phyloP scores from a whole-genome alignment of 345 rosid genomes.

The Mallotus nudiflorus region DNA sequence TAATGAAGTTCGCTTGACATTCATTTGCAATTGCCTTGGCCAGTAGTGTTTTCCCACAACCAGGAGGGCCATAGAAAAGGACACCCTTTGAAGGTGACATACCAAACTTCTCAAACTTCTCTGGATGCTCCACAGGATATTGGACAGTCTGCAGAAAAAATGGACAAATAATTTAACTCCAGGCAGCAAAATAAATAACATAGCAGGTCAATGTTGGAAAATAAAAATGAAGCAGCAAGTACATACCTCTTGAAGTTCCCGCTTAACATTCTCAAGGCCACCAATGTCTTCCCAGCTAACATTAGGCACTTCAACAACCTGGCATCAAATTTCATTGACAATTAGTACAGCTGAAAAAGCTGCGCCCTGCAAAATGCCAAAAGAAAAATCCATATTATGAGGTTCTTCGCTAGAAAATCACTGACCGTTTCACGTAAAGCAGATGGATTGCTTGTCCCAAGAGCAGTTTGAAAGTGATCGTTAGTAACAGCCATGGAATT shows the following conservation, averaged over 20 bases:
- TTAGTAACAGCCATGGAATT: too few species aligned
- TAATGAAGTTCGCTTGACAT: constrained; percentile 77
- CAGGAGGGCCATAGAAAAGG: constrained; percentile 73
- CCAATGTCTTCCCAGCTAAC: constrained; percentile 72
- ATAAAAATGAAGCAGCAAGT: not conserved
- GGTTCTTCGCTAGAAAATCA: too few species aligned
- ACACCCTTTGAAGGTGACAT: constrained; percentile 83
- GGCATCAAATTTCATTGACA: not conserved
- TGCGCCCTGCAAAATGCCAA: not conserved
- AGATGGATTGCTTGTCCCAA: too few species aligned
- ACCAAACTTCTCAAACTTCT: too few species aligned
- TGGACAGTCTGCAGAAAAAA: constrained; percentile 53
- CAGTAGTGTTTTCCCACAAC: constrained; percentile 69
- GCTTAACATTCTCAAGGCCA: constrained; percentile 69
- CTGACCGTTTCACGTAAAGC: too few species aligned
- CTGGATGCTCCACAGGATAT: too few species aligned
- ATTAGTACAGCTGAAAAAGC: constrained; percentile 7
- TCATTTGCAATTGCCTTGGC: constrained; percentile 72
- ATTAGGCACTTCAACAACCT: constrained; percentile 79
- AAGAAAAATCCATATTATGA: too few species aligned
- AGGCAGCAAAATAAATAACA: not conserved
- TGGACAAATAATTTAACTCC: not conserved
- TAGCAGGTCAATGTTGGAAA: not conserved
- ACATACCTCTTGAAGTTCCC: constrained; percentile 71
- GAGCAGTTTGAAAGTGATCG: too few species aligned